These are phyloP conservation scores for Trametes sp. DNA, from an alignment of 1,284 basidiomycete species.

Conservation along the genomic window DNA sequence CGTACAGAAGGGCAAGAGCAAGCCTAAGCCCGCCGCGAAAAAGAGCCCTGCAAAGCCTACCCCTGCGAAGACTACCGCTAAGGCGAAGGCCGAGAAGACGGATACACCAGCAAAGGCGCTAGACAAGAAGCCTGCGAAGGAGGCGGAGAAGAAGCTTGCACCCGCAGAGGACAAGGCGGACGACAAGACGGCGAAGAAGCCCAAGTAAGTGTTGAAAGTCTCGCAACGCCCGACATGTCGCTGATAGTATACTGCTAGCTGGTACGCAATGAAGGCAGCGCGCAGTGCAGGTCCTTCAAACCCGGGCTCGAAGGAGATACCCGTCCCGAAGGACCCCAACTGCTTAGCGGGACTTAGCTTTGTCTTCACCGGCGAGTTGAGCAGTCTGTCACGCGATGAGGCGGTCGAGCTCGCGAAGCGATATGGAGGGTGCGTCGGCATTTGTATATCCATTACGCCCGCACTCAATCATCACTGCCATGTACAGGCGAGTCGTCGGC, in stretches of 20 bases:
- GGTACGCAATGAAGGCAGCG: slow-evolving; percentile 70
- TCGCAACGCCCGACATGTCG: neutral
- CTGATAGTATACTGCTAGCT: slow-evolving; percentile 49
- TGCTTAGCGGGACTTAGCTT: slow-evolving; percentile 90
- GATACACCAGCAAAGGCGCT: slow-evolving; percentile 25
- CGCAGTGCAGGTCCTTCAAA: slow-evolving; percentile 70
- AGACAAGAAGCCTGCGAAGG: slow-evolving; percentile 27
- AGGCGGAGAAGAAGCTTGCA: neutral
- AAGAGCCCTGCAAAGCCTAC: slow-evolving; percentile 30
- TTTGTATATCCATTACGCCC: slow-evolving; percentile 4
- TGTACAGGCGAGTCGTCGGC: slow-evolving; percentile 78
- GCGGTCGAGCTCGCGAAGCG: slow-evolving; percentile 90
- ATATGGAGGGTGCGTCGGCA: slow-evolving; percentile 79
- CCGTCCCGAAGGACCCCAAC: slow-evolving; percentile 74
- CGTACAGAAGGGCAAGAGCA: slow-evolving; percentile 36
- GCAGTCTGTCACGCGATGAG: slow-evolving; percentile 89
- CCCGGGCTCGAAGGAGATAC: slow-evolving; percentile 86
- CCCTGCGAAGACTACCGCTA: slow-evolving; percentile 30
- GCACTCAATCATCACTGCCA: neutral
- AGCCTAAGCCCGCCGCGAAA: slow-evolving; percentile 33
- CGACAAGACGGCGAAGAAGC: slow-evolving; percentile 38
- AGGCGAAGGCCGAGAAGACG: slow-evolving; percentile 25
- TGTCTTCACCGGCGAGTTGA: slow-evolving; percentile 96
- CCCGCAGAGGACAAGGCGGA: slow-evolving; percentile 3
- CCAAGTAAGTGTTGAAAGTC: slow-evolving; percentile 47